Conservation (phyloP, 228 moss, liverwort and hornwort species). For the Sphagnum fallax region DNA sequence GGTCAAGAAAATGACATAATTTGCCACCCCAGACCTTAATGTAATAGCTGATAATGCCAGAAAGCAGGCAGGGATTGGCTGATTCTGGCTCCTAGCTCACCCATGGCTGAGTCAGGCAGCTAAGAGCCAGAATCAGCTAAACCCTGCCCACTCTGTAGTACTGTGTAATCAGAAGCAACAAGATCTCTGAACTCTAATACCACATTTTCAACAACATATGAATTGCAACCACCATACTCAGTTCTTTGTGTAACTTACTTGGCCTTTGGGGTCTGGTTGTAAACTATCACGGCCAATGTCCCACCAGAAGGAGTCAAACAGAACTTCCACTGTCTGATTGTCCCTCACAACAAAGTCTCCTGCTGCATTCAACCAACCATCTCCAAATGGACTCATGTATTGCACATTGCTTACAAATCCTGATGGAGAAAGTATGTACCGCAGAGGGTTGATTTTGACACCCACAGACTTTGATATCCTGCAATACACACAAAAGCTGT, state of each 20-base stretch:
- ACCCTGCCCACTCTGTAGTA: not conserved
- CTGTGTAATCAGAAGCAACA: not conserved
- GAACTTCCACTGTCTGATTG: conserved; percentile 29
- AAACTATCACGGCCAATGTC: conserved; percentile 23
- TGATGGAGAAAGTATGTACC: conserved; percentile 17
- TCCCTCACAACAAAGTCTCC: conserved; percentile 42
- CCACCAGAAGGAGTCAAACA: conserved; percentile 39
- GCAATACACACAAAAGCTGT: not conserved
- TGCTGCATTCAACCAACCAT: conserved; percentile 42
- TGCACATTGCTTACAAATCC: conserved; percentile 29
- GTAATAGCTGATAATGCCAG: no score
- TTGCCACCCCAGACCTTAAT: no score
- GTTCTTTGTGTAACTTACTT: conserved; percentile 11
- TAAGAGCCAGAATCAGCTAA: not conserved
- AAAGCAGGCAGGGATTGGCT: no score
- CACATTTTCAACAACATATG: not conserved
- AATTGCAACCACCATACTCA: not conserved
- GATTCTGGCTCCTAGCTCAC: no score
- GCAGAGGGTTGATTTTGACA: conserved; percentile 24
- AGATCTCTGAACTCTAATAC: not conserved
- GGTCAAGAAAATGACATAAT: no score
- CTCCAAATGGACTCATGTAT: conserved; percentile 33
- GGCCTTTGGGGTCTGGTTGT: conserved; percentile 36
- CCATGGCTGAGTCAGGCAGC: not conserved
- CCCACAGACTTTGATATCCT: conserved; percentile 23